Evolutionary conservation across 1,139 yeast genomes (phyloP), one percentile per base, ranked within the genome.

Genomic region (Candida tropicalis): DNA sequence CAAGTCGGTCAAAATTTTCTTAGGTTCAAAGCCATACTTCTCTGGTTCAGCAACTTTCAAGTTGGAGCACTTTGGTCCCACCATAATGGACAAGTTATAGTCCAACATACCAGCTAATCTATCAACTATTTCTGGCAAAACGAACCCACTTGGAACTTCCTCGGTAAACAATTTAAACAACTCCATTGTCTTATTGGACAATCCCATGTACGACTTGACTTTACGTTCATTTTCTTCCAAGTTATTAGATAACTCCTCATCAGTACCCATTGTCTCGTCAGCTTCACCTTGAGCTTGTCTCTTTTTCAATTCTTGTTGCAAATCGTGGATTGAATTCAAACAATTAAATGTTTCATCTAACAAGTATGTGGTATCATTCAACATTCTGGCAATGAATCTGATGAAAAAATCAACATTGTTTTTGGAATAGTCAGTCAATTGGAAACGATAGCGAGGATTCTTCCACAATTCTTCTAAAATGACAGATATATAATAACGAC

Each of bases 31-130:
- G 31, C 81, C 79, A 61, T 90, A 91, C 56, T 84, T 82, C 50
- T 85, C 89, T 0, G 98, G 98, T 50, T 86, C 78, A 47, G 77
- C 76, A 22, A 93, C 99, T 62, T 88, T 89, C 53, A 93, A 76
- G 46, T 87, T 90, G 10, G 93, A 80, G 66, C 97, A 91, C 59
- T 87, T 87, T 12, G 98, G 97, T 0, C 99, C 99, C 17, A 91
- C 98, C 66, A 93, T 73, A 8, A 93, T 89, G 35, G 83, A 87
- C 49, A 93, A 70, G 61, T 93, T 93, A 65, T 91, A 93, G 66
- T 93, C 87, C 60, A 93, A 71, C 99, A 93, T 93, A 38, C 96
- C 90, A 0, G 99, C 96, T 49, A 93, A 71, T 62, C 99, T 77
- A 56, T 89, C 97, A 35, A 93, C 97, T 56, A 93, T 83, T 66